Percentiles rank a stretch among this genome's conserved stretches.
Conservation (phyloP, 805 yeast species). For the Spathaspora sp. region DNA sequence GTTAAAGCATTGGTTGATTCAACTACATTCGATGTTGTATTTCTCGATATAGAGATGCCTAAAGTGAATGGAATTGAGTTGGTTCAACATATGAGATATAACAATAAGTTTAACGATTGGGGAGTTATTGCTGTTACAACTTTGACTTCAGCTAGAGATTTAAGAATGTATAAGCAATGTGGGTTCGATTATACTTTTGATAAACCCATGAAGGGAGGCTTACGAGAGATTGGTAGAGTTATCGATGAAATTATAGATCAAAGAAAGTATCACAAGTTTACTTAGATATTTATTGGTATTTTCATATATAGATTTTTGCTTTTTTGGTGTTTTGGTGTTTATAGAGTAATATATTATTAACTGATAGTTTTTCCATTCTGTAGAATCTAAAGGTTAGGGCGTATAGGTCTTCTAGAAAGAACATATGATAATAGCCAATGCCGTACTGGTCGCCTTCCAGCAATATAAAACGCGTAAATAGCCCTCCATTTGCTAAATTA, state of each 20-base stretch:
- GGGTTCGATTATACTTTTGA: slow-evolving; percentile 41
- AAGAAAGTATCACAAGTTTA: slow-evolving; percentile 1
- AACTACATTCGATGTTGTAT: slow-evolving; percentile 26
- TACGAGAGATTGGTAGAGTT: slow-evolving; percentile 8
- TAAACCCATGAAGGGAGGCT: slow-evolving; percentile 32
- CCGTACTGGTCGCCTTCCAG: neutral
- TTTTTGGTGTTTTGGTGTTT: neutral
- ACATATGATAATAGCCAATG: neutral
- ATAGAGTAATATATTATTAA: neutral
- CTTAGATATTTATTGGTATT: neutral
- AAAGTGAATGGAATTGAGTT: slow-evolving; percentile 36
- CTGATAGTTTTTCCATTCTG: neutral
- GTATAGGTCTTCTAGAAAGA: neutral
- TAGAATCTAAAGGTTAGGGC: neutral
- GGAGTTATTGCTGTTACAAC: slow-evolving; percentile 43
- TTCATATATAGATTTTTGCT: neutral
- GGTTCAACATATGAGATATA: slow-evolving; percentile 14
- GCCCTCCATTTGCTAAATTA: no score
- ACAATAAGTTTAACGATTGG: slow-evolving; percentile 12
- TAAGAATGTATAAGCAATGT: slow-evolving; percentile 23
- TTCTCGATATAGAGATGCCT: slow-evolving; percentile 47
- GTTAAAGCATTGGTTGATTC: slow-evolving; percentile 17
- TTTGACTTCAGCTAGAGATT: slow-evolving; percentile 21
- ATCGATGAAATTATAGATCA: slow-evolving; percentile 6
- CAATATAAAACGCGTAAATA: no score